These are phyloP conservation scores for Vanrija pseudolonga DNA, from an alignment of 1,284 basidiomycete species.

Conservation along the genomic window DNA sequence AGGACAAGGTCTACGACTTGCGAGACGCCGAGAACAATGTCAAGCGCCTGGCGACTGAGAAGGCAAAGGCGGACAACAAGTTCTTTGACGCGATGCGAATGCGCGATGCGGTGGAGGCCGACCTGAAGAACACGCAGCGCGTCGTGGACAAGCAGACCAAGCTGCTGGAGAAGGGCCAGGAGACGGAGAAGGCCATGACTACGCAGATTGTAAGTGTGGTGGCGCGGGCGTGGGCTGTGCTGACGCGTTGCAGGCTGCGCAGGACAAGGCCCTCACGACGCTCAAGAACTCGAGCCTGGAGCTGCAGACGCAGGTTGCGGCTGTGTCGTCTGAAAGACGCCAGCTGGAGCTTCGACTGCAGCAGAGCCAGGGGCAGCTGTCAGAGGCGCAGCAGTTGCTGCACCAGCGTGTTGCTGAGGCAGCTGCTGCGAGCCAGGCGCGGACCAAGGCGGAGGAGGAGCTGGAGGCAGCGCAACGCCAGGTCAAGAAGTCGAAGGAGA, in stretches of 20 bases:
- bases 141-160: slow-evolving; percentile 74
- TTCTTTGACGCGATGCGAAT: slow-evolving; percentile 86
- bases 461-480: slow-evolving; percentile 32
- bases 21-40: slow-evolving; percentile 71
- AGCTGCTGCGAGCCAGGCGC: slow-evolving; percentile 36
- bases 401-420: slow-evolving; percentile 46
- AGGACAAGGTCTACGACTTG: slow-evolving; percentile 80
- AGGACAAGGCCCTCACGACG: slow-evolving; percentile 53
- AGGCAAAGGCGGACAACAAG: slow-evolving; percentile 93
- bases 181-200: slow-evolving; percentile 61
- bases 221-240: not conserved
- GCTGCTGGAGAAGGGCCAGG: slow-evolving; percentile 65
- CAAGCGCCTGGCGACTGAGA: slow-evolving; percentile 63
- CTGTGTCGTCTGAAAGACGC: slow-evolving; percentile 40
- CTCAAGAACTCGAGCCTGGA: slow-evolving; percentile 51
- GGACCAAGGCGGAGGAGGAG: slow-evolving; percentile 47
- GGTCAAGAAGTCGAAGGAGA: slow-evolving; percentile 42
- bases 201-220: slow-evolving; percentile 57
- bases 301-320: slow-evolving; percentile 50
- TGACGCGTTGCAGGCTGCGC: slow-evolving; percentile 51
- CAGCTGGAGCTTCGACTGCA: slow-evolving; percentile 35
- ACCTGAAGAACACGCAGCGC: slow-evolving; percentile 65
- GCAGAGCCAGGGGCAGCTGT: slow-evolving; percentile 47
- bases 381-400: slow-evolving; percentile 45
- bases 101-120: slow-evolving; percentile 75